Conservation (phyloP, 129 eudicot species). For the Saussurea involucrata region DNA sequence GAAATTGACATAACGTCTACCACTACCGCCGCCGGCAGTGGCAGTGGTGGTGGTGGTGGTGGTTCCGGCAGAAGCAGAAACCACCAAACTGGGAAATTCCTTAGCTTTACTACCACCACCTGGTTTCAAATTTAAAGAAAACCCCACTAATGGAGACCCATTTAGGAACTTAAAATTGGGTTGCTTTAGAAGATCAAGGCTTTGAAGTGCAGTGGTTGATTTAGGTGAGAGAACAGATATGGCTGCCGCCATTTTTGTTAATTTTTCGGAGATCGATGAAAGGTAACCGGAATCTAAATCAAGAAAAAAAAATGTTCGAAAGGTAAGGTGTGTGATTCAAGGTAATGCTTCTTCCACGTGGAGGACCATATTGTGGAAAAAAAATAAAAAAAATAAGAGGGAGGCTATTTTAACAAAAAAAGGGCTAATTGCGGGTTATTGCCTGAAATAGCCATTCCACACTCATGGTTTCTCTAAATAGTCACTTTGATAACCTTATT, state of each 20-base stretch:
- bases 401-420: too few relatives aligned
- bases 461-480: too few relatives aligned
- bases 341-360: slow-evolving; percentile 51
- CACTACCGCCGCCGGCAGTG: slow-evolving; percentile 13
- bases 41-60: slow-evolving; percentile 13
- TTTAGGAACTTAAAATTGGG: slow-evolving; percentile 33
- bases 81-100: slow-evolving; percentile 33
- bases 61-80: slow-evolving; percentile 46
- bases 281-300: neutral
- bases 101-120: slow-evolving; percentile 10
- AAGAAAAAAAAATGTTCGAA: neutral
- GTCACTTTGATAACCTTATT: too few relatives aligned
- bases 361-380: neutral
- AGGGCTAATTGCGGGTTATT: too few relatives aligned
- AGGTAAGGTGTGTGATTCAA: slow-evolving; percentile 26
- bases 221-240: slow-evolving; percentile 47
- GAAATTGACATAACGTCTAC: slow-evolving; percentile 74
- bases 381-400: too few relatives aligned
- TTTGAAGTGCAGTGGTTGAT: slow-evolving; percentile 30
- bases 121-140: slow-evolving; percentile 38
- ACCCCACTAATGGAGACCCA: slow-evolving; percentile 37
- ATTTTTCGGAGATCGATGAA: neutral
- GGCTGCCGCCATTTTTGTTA: slow-evolving; percentile 42
- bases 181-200: slow-evolving; percentile 30
- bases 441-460: too few relatives aligned